phyloP scores from a whole-genome alignment of 225 moss, liverwort and hornwort genomes.

The Physcomitrium patens region DNA sequence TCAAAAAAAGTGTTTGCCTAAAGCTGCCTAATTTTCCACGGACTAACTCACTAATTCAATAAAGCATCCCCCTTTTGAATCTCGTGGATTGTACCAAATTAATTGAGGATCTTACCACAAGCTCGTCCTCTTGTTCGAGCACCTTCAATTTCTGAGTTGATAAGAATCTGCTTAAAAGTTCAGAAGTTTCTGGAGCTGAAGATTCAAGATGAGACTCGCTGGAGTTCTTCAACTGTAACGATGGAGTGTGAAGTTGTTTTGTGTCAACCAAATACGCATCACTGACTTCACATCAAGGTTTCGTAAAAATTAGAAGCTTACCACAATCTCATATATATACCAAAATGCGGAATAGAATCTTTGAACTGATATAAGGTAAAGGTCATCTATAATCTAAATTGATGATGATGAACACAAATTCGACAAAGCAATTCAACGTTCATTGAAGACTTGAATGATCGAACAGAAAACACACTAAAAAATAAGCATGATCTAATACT shows the following conservation, averaged over 20 bases:
- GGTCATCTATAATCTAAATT: slow-evolving; percentile 7
- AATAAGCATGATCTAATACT: slow-evolving; percentile 7
- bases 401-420: slow-evolving; percentile 14
- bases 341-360: slow-evolving; percentile 6
- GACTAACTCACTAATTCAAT: neutral
- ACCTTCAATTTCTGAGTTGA: slow-evolving; percentile 46
- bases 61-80: neutral
- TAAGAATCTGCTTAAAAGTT: slow-evolving; percentile 42
- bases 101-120: neutral
- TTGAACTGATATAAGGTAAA: slow-evolving; percentile 9
- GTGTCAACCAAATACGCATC: slow-evolving; percentile 38
- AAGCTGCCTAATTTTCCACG: slow-evolving; percentile 14
- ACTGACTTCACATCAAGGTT: slow-evolving; percentile 33
- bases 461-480: slow-evolving; percentile 14
- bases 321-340: slow-evolving; percentile 11
- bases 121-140: neutral
- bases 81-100: neutral
- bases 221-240: slow-evolving; percentile 27
- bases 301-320: slow-evolving; percentile 29
- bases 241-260: slow-evolving; percentile 23
- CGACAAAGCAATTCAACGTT: neutral
- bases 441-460: neutral
- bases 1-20: neutral
- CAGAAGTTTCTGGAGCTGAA: slow-evolving; percentile 30
- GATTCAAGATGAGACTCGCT: slow-evolving; percentile 23